These are phyloP conservation scores for Dacryopinax primogenitus DNA, from an alignment of 768 basidiomycete species.

Conservation along the genomic window DNA sequence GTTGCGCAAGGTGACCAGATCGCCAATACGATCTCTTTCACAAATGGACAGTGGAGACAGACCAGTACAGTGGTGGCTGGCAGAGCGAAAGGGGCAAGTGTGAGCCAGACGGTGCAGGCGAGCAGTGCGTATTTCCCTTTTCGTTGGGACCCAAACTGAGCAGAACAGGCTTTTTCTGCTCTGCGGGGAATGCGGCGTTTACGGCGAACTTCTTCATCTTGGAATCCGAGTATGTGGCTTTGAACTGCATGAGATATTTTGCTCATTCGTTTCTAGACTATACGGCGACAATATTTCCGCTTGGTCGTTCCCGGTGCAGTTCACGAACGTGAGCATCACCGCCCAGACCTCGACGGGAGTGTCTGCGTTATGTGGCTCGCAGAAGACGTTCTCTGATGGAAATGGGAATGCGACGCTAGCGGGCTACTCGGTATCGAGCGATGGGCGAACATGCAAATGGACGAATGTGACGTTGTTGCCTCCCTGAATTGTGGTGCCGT, in stretches of 20 bases:
- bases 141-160: not conserved
- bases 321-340: slow-evolving; percentile 3
- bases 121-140: not conserved
- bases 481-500: not conserved
- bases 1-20: slow-evolving; percentile 6
- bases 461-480: not conserved
- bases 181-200: not conserved
- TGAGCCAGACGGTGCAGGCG: not conserved
- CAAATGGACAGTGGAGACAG: not conserved
- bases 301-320: slow-evolving; percentile 9
- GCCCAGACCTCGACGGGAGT: not conserved
- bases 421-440: not conserved
- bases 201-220: slow-evolving; percentile 8
- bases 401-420: slow-evolving; percentile 6
- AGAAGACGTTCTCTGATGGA: not conserved
- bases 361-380: not conserved
- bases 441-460: not conserved
- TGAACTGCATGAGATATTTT: too few species aligned
- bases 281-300: not conserved
- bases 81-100: not conserved
- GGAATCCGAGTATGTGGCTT: slow-evolving; percentile 3
- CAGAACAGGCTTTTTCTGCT: not conserved
- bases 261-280: not conserved
- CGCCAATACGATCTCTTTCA: not conserved
- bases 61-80: not conserved